Conservation (phyloP, 257 asterid species). For the Fraxinus americana region DNA sequence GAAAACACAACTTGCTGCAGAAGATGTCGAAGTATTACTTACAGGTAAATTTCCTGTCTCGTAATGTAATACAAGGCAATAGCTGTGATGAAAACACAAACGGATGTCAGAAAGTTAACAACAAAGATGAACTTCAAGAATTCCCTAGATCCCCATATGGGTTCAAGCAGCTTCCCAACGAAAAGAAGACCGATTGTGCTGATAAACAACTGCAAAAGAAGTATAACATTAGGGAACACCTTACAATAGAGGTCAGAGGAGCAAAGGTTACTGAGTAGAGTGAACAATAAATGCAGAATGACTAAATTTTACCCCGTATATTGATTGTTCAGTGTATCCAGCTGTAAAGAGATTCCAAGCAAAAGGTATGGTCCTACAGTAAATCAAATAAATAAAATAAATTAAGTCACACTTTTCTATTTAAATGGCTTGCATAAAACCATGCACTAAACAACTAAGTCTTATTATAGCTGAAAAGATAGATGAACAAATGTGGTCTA, state of each 20-base stretch:
- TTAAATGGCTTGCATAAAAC: conserved; percentile 6
- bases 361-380: conserved; percentile 85
- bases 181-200: conserved; percentile 80
- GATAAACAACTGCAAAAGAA: conserved; percentile 60
- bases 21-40: conserved; percentile 43
- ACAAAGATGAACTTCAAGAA: conserved; percentile 82
- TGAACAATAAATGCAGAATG: background rate
- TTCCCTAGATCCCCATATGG: conserved; percentile 93
- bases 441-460: background rate
- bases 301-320: conserved; percentile 66
- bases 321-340: conserved; percentile 82
- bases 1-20: conserved; percentile 7
- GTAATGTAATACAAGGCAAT: conserved; percentile 76
- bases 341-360: conserved; percentile 97
- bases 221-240: background rate
- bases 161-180: conserved; percentile 86
- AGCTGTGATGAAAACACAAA: conserved; percentile 77
- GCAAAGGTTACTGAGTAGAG: conserved; percentile 13
- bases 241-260: background rate
- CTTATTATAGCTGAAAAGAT: background rate
- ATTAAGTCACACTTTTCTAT: conserved; percentile 5
- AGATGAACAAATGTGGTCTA: background rate
- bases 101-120: conserved; percentile 78
- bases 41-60: conserved; percentile 74
- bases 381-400: conserved; percentile 20